Conservation (phyloP, 257 asterid species). For the Nicotiana tabacum region DNA sequence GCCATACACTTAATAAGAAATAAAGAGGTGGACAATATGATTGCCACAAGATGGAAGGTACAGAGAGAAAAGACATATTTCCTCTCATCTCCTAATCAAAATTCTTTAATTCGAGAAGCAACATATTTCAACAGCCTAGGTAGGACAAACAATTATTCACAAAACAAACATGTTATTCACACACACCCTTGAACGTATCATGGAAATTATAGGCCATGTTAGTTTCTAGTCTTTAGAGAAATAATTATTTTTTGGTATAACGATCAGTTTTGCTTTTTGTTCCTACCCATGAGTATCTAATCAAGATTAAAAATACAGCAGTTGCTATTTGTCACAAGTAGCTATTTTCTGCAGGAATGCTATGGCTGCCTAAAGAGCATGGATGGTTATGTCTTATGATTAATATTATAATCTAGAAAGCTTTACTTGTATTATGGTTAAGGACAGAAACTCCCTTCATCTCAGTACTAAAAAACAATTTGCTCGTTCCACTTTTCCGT, state of each 20-base stretch:
- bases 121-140: not conserved
- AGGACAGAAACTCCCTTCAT: not conserved
- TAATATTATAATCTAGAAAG: not conserved
- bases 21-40: not conserved
- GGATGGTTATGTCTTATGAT: not conserved
- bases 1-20: not conserved
- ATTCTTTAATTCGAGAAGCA: not conserved
- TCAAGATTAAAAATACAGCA: not conserved
- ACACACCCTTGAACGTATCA: not conserved
- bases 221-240: not conserved
- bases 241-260: not conserved
- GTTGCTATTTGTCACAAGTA: not conserved
- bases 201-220: not conserved
- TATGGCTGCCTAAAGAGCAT: not conserved
- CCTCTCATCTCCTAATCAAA: not conserved
- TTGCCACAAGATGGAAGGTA: not conserved
- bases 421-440: not conserved
- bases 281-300: not conserved
- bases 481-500: too few species aligned
- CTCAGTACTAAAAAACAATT: not conserved
- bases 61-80: not conserved
- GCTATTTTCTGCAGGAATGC: not conserved
- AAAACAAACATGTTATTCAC: not conserved
- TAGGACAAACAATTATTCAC: not conserved
- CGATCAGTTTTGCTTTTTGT: not conserved